These are phyloP conservation scores for Senecio squalidus DNA, from an alignment of 140 eudicot genomes.

Conservation along the genomic window DNA sequence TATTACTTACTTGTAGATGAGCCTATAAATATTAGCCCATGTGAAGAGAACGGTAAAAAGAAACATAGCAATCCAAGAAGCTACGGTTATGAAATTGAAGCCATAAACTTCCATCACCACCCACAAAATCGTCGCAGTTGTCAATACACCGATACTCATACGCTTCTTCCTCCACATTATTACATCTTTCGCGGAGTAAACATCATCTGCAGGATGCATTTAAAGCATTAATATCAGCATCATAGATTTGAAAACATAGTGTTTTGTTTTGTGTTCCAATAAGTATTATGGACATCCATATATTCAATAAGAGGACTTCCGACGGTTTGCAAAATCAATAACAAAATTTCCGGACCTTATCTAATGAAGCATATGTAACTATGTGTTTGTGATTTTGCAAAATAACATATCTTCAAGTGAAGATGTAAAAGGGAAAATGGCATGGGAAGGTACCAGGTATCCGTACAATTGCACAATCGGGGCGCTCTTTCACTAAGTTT, in stretches of 20 bases:
- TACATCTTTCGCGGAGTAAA: slow-evolving; percentile 38
- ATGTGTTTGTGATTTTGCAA: too few relatives aligned
- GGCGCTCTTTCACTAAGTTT: too few relatives aligned
- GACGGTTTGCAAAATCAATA: neutral
- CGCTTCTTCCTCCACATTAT: slow-evolving; percentile 55
- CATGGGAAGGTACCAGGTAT: too few relatives aligned
- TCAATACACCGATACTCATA: slow-evolving; percentile 29
- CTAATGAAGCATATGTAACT: neutral
- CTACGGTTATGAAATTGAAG: slow-evolving; percentile 49
- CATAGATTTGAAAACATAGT: neutral
- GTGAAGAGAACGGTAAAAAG: slow-evolving; percentile 36
- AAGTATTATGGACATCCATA: neutral
- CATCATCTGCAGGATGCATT: slow-evolving; percentile 21
- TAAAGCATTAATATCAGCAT: neutral
- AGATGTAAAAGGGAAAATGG: too few relatives aligned
- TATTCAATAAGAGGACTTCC: neutral
- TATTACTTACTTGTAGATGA: slow-evolving; percentile 47
- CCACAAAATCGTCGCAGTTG: slow-evolving; percentile 46
- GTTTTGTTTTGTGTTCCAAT: neutral
- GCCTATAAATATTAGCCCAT: slow-evolving; percentile 54
- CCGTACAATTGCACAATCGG: too few relatives aligned
- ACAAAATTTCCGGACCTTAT: neutral
- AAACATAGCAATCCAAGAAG: slow-evolving; percentile 53
- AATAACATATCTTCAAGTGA: too few relatives aligned
- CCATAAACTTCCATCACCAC: slow-evolving; percentile 51